A percentile compares a stretch with the other conserved stretches of the same genome.
phyloP scores from a whole-genome alignment of 2,329 filamentous ascomycete genomes.

The Hypoxylon sp. region DNA sequence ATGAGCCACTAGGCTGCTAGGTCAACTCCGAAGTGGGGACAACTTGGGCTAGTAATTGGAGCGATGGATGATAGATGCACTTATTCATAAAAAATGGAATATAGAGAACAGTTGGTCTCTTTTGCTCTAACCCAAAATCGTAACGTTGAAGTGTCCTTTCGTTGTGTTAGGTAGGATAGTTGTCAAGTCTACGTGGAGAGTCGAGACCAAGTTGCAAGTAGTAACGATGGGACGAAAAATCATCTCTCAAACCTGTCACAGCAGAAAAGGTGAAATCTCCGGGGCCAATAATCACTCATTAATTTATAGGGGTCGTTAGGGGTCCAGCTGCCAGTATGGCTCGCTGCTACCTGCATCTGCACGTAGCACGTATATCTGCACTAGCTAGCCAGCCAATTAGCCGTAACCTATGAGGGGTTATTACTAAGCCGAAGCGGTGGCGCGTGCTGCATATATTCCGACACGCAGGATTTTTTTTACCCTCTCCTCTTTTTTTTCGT shows the following conservation, averaged over 20 bases:
- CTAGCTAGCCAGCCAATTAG: background rate
- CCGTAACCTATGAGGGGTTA: background rate
- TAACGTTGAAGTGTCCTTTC: too few species aligned
- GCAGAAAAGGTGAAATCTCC: slow-evolving; percentile 1
- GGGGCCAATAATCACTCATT: slow-evolving; percentile 1
- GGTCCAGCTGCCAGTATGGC: background rate
- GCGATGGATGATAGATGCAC: background rate
- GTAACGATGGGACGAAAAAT: background rate
- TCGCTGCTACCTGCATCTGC: slow-evolving; percentile 1
- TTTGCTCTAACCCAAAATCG: background rate
- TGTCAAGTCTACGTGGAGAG: background rate
- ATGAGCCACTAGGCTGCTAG: slow-evolving; percentile 25
- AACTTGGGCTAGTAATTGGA: slow-evolving; percentile 6
- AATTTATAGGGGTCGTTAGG: background rate
- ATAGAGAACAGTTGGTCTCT: background rate
- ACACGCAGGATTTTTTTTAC: slow-evolving; percentile 18
- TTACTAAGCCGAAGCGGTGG: slow-evolving; percentile 3
- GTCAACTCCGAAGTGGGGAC: slow-evolving; percentile 14
- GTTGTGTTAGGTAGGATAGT: too few species aligned
- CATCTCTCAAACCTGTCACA: background rate
- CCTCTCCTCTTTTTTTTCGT: slow-evolving; percentile 22
- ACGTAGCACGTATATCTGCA: background rate
- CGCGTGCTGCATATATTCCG: slow-evolving; percentile 12
- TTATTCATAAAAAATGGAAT: slow-evolving; percentile 1
- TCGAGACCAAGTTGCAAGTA: background rate